phyloP scores from a whole-genome alignment of 148 eudicot genomes.

The Fagopyrum tataricum region DNA sequence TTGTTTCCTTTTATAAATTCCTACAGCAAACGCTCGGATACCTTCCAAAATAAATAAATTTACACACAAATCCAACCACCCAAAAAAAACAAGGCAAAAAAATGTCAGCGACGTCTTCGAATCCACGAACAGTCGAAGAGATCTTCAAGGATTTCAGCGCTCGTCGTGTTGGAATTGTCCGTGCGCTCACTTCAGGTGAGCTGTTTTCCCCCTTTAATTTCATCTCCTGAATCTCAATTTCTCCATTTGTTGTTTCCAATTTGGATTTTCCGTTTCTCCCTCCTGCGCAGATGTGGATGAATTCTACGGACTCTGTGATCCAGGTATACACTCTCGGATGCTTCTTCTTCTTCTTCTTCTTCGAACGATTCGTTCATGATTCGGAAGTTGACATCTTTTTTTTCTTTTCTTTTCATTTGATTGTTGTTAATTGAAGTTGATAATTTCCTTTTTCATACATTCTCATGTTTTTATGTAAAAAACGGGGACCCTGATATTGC shows the following conservation, averaged over 20 bases:
- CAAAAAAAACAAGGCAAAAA: constrained; percentile 11
- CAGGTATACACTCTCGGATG: constrained; percentile 37
- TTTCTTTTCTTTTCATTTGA: not conserved
- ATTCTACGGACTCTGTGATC: constrained; percentile 86
- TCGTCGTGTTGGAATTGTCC: constrained; percentile 73
- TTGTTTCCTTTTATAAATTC: not conserved
- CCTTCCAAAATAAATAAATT: not conserved
- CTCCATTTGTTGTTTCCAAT: not conserved
- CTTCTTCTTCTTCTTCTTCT: constrained; percentile 5
- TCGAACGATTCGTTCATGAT: not conserved
- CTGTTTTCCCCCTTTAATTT: not conserved
- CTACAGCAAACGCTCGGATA: constrained; percentile 2
- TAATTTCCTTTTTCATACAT: not conserved
- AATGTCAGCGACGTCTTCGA: constrained; percentile 72
- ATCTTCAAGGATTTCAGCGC: constrained; percentile 88
- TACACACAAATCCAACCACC: constrained; percentile 3
- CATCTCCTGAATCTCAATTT: not conserved
- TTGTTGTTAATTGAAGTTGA: not conserved
- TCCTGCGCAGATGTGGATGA: constrained; percentile 73
- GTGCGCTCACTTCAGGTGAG: constrained; percentile 69
- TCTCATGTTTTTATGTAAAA: not conserved
- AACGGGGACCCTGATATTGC: not conserved
- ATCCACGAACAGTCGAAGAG: constrained; percentile 87
- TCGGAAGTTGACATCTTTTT: not conserved
- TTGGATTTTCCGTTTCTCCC: constrained; percentile 16